Evolutionary conservation across 2,329 filamentous ascomycete genomes (phyloP), one percentile per base, ranked within the genome.

Genomic region (Aspergillus hiratsukae): DNA sequence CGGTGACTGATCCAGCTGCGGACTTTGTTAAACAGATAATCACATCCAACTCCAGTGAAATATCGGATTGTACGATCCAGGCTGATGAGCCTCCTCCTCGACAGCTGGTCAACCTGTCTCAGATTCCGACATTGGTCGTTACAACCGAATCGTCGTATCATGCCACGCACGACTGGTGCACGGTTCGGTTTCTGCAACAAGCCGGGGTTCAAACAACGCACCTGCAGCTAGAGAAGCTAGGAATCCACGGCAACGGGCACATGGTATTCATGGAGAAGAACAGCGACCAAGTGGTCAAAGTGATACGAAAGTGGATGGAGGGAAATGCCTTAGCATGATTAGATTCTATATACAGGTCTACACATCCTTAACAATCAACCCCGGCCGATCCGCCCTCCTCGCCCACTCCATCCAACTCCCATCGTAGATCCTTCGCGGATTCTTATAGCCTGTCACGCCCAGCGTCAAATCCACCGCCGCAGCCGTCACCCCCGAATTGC

Each of bases 131-230:
- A 4, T 67, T 81, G 1, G 58, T 85, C 17, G 63, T 83, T 27
- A 84, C 81, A 0, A 72, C 73, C 0, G 79, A 84, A 55, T 78
- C 83, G 3, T 81, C 80, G 52, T 78, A 75, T n/a, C 83, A 86
- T 66, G 70, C 73, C 2, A 66, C 72, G 9, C 86, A 80, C 58
- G 84, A 87, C 61, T 79, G 81, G 67, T 83, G 81, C 37, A 83
- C 79, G 0, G 76, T 80, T 1, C 58, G 67, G 11, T 86, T 80
- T 64, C 64, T 86, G 63, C 62, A 68, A 52, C 83, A 86, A 63
- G 81, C 78, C 1, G 82, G 83, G 0, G 74, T 79, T 1, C 17
- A 55, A 21, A 73, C 76, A 1, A 71, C 79, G 2, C 77, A 76
- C 69, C 60, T 82, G 37, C 69, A 75, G 51, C 70, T 85, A 48